These are phyloP conservation scores for Porosira glacialis DNA, from an alignment of 352 stramenopile species.

Conservation along the genomic window DNA sequence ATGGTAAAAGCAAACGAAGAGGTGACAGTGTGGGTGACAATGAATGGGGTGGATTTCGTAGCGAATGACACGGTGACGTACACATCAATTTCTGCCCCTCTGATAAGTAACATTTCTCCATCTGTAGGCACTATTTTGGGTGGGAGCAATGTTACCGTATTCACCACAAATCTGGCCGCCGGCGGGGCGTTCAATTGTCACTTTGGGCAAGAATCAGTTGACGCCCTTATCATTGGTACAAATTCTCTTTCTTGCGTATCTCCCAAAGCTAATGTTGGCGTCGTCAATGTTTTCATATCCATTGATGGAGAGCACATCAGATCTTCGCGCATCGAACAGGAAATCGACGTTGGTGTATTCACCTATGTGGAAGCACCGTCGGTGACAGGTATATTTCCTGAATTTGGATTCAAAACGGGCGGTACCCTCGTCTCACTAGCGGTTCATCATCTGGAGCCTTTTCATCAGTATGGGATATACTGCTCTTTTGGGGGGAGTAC, in stretches of 20 bases:
- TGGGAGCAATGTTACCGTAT: conserved; percentile 30
- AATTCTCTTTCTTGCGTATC: conserved; percentile 52
- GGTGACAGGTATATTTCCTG: conserved; percentile 34
- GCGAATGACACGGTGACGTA: conserved; percentile 33
- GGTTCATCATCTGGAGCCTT: conserved; percentile 44
- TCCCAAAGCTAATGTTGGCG: conserved; percentile 17
- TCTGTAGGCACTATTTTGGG: conserved; percentile 26
- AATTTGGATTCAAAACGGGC: conserved; percentile 45
- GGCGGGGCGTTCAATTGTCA: conserved; percentile 35
- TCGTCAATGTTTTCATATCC: conserved; percentile 45
- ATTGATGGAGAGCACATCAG: conserved; percentile 43
- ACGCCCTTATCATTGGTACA: conserved; percentile 37
- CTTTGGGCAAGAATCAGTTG: conserved; percentile 41
- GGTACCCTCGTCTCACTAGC: conserved; percentile 19
- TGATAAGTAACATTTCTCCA: conserved; percentile 45
- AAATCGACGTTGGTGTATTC: conserved; percentile 26
- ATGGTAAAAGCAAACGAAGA: conserved; percentile 65
- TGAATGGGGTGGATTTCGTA: conserved; percentile 84
- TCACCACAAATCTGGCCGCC: conserved; percentile 30
- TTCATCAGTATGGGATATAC: conserved; percentile 18
- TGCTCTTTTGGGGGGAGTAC: conserved; percentile 49
- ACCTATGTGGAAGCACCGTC: conserved; percentile 36
- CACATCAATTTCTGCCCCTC: conserved; percentile 43
- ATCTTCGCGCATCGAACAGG: conserved; percentile 29
- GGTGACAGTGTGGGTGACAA: conserved; percentile 78